Evolutionary conservation across 805 yeast species (phyloP).

Genomic region (Yamadazyma kitorensis): DNA sequence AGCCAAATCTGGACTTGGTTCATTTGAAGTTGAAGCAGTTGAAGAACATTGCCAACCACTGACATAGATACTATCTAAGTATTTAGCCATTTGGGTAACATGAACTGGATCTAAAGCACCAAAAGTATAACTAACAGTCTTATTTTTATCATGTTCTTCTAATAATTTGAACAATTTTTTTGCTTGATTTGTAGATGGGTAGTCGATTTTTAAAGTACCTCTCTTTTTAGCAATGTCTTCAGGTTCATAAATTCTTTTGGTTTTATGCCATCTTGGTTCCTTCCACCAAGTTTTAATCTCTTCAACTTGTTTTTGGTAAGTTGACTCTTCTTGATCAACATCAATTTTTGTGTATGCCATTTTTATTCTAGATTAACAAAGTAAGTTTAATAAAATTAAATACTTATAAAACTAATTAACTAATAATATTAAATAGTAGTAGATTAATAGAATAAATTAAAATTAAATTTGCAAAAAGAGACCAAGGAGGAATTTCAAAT

Average conservation of each 20-base stretch:
- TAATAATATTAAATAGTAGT: too few relatives aligned
- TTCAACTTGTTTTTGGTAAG: conserved; percentile 64
- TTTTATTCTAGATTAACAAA: too few relatives aligned
- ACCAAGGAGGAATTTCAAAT: too few relatives aligned
- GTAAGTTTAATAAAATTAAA: too few relatives aligned
- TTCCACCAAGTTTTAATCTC: conserved; percentile 90
- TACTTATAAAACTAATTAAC: too few relatives aligned
- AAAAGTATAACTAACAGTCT: conserved; percentile 81
- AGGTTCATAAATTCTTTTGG: conserved; percentile 84
- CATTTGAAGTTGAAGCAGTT: conserved; percentile 95
- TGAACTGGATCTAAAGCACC: conserved; percentile 97
- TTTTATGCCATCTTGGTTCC: conserved; percentile 84
- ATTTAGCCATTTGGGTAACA: conserved; percentile 94
- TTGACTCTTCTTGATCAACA: conserved; percentile 58
- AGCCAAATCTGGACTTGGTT: conserved; percentile 97
- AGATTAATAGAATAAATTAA: too few relatives aligned
- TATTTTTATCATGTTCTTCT: conserved; percentile 66
- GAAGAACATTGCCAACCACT: conserved; percentile 99
- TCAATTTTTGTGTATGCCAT: conserved; percentile 60
- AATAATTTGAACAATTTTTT: conserved; percentile 74
- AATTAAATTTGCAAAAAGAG: too few relatives aligned
- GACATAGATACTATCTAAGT: conserved; percentile 87
- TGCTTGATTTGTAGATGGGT: conserved; percentile 78
- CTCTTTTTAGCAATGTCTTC: conserved; percentile 89
- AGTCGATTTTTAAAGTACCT: conserved; percentile 69